A percentile compares a stretch with the other conserved stretches of the same genome.
Conservation (phyloP, 139 green algal species). For the Haematococcus sp. region DNA sequence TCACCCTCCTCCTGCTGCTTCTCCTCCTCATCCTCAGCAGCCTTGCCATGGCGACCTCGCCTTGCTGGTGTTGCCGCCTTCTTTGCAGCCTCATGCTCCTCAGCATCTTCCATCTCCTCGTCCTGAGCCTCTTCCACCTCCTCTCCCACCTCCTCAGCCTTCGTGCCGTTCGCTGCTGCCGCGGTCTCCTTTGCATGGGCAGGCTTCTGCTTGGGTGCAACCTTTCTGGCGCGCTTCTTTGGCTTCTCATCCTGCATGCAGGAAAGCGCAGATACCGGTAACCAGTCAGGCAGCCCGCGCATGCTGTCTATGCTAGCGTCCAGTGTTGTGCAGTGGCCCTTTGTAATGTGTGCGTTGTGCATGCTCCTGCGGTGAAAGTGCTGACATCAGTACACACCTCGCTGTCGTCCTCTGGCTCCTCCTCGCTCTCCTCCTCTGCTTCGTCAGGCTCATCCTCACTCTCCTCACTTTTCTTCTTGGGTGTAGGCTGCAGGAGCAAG, state of each 20-base stretch:
- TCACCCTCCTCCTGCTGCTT: neutral
- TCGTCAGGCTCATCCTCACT: constrained; percentile 25
- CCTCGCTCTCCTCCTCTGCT: neutral
- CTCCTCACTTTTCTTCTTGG: constrained; percentile 16
- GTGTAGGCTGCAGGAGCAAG: neutral
- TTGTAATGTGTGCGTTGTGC: too few relatives aligned
- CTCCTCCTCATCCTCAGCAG: constrained; percentile 19
- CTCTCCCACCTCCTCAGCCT: neutral
- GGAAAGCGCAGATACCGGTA: too few relatives aligned
- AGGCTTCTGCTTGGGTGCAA: neutral
- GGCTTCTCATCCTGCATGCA: constrained; percentile 6
- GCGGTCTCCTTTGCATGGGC: neutral
- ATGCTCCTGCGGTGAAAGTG: too few relatives aligned
- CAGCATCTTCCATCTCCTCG: constrained; percentile 5
- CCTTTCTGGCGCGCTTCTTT: constrained; percentile 5
- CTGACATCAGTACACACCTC: neutral
- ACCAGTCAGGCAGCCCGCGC: too few relatives aligned
- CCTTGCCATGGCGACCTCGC: constrained; percentile 1
- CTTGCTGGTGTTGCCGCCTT: constrained; percentile 3
- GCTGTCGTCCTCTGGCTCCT: neutral
- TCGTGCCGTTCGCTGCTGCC: neutral
- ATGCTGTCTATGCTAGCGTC: too few relatives aligned
- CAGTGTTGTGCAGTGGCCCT: too few relatives aligned
- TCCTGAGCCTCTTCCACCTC: neutral
- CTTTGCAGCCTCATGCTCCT: constrained; percentile 1